Percentiles rank a stretch among this genome's conserved stretches.
Conservation (phyloP, 139 green algal species). For the Desmodesmus armatus region DNA sequence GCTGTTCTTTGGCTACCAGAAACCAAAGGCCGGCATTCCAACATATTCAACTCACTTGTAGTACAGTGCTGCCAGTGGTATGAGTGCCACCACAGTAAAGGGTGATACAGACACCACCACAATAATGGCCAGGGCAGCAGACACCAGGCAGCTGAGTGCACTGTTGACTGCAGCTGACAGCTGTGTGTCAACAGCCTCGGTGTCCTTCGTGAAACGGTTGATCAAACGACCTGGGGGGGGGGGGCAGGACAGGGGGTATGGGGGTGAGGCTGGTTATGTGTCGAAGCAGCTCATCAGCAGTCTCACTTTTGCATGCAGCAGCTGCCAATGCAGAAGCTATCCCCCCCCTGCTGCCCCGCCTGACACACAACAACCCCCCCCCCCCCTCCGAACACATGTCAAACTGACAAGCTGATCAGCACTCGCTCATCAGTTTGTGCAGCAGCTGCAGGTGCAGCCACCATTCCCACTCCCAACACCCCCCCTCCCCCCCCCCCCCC, state of each 20-base stretch:
- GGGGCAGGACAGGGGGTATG: too few species aligned
- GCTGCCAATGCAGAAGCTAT: slow-evolving; percentile 49
- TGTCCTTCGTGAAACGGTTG: slow-evolving; percentile 91
- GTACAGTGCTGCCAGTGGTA: slow-evolving; percentile 77
- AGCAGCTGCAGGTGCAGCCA: not conserved
- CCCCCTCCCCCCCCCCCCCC: too few species aligned
- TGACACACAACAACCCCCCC: slow-evolving; percentile 56
- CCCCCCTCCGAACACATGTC: slow-evolving; percentile 41
- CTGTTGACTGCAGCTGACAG: slow-evolving; percentile 52
- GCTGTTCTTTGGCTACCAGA: too few species aligned
- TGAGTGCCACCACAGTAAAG: slow-evolving; percentile 63
- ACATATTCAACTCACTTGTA: slow-evolving; percentile 1
- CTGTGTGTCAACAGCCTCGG: slow-evolving; percentile 78
- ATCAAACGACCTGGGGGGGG: slow-evolving; percentile 71
- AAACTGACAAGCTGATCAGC: not conserved
- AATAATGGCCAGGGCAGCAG: slow-evolving; percentile 67
- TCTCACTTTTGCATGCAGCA: not conserved
- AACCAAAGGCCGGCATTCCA: too few species aligned
- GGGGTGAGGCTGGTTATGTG: too few species aligned
- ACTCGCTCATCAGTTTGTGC: not conserved
- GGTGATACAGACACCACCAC: slow-evolving; percentile 76
- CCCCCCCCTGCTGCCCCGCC: too few species aligned
- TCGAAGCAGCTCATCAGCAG: slow-evolving; percentile 6
- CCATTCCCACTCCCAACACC: too few species aligned
- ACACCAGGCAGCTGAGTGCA: slow-evolving; percentile 52